Percentiles rank a stretch among this genome's conserved stretches.
These are phyloP conservation scores for Escovopsis sp. DNA, from an alignment of 2,329 filamentous ascomycete species.

Conservation along the genomic window DNA sequence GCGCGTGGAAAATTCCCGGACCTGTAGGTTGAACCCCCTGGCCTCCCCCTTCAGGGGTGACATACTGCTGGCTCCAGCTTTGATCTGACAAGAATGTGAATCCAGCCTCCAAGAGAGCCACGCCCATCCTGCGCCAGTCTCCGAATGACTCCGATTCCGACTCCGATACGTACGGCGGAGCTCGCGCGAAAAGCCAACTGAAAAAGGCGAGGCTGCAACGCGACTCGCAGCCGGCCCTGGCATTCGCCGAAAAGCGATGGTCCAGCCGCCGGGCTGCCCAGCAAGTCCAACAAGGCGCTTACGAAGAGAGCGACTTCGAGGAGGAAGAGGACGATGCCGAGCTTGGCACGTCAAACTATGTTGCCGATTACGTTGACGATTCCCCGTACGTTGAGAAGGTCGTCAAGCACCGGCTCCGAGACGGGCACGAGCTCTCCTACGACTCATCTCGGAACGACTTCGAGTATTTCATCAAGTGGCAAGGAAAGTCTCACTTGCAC, in stretches of 20 bases:
- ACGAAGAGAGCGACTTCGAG: constrained; percentile 53
- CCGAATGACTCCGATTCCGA: constrained; percentile 51
- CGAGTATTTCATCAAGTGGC: constrained; percentile 92
- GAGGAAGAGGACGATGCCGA: constrained; percentile 48
- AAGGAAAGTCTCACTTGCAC: constrained; percentile 87
- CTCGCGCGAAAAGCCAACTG: constrained; percentile 50
- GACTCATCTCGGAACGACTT: constrained; percentile 60
- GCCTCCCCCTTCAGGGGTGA: not conserved
- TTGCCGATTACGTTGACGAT: constrained; percentile 56
- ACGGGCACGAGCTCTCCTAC: constrained; percentile 43
- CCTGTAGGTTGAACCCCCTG: constrained; percentile 33
- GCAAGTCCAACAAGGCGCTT: constrained; percentile 48
- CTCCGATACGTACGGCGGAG: constrained; percentile 67
- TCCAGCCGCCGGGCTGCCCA: constrained; percentile 75
- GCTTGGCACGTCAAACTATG: constrained; percentile 48
- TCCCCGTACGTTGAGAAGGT: constrained; percentile 82
- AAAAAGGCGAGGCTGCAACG: constrained; percentile 68
- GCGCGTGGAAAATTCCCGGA: constrained; percentile 49
- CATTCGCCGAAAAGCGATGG: constrained; percentile 74
- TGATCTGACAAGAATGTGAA: not conserved
- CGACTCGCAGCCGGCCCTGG: constrained; percentile 50
- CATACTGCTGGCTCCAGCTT: not conserved
- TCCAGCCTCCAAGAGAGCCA: constrained; percentile 45
- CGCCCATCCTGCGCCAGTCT: constrained; percentile 39
- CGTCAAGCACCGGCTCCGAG: constrained; percentile 69